phyloP scores from a whole-genome alignment of 805 yeast genomes.

The Saturnispora diversa region DNA sequence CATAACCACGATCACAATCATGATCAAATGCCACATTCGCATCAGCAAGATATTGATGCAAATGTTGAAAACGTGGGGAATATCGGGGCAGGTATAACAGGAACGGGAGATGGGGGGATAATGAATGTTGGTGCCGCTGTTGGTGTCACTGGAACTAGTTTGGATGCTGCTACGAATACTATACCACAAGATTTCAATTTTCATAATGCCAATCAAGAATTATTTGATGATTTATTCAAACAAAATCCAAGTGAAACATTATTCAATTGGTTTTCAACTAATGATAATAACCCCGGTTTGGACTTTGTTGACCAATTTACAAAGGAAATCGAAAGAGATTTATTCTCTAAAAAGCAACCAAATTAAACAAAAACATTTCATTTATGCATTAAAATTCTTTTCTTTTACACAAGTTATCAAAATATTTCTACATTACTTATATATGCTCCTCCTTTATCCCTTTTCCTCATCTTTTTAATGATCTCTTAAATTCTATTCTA shows the following conservation, averaged over 20 bases:
- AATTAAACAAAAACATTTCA: neutral
- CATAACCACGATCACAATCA: slow-evolving; percentile 9
- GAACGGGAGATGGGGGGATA: slow-evolving; percentile 6
- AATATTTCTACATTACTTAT: no score
- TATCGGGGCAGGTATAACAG: slow-evolving; percentile 6
- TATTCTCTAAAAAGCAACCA: slow-evolving; percentile 21
- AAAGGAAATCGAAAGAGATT: slow-evolving; percentile 66
- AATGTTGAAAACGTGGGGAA: neutral
- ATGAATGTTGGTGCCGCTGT: slow-evolving; percentile 6
- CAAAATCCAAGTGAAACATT: slow-evolving; percentile 32
- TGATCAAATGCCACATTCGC: no score
- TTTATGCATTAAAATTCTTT: no score
- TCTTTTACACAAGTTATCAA: neutral
- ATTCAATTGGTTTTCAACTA: slow-evolving; percentile 42
- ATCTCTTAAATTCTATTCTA: no score
- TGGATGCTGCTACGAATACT: slow-evolving; percentile 1
- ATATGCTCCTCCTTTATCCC: no score
- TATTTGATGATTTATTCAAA: slow-evolving; percentile 29
- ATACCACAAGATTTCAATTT: slow-evolving; percentile 9
- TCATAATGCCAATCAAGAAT: slow-evolving; percentile 22
- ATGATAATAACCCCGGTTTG: slow-evolving; percentile 41
- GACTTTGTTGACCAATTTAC: slow-evolving; percentile 74
- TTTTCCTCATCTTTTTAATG: no score
- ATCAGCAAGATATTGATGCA: neutral
- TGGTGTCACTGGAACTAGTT: slow-evolving; percentile 5